A percentile compares a stretch with the other conserved stretches of the same genome.
These are phyloP conservation scores for Eucalyptus erythrocorys DNA, from an alignment of 345 rosid genomes.

Conservation along the genomic window DNA sequence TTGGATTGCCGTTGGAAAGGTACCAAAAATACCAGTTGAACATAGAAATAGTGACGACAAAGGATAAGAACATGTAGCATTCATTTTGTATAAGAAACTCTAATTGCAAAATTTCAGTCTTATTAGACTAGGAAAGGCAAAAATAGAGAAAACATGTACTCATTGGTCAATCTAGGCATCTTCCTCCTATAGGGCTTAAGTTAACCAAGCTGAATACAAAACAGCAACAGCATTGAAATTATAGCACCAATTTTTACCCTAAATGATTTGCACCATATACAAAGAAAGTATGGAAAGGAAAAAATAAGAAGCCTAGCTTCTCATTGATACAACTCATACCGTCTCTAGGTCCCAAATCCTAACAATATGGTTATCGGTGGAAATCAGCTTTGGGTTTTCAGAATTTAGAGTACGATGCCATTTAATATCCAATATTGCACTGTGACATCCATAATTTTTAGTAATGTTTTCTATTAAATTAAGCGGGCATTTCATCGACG, in stretches of 20 bases:
- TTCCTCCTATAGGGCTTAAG: neutral
- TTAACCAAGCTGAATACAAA: neutral
- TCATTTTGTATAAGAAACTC: neutral
- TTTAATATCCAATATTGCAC: slow-evolving; percentile 79
- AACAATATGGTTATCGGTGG: slow-evolving; percentile 77
- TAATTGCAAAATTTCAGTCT: neutral
- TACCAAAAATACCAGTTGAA: neutral
- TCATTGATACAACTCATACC: slow-evolving; percentile 17
- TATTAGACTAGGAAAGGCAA: neutral
- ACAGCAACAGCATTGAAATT: neutral
- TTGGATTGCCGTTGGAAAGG: neutral
- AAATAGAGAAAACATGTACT: neutral
- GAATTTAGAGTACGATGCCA: slow-evolving; percentile 83
- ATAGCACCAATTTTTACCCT: neutral
- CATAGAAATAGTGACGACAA: neutral
- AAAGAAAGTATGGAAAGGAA: neutral
- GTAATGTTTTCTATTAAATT: too few relatives aligned
- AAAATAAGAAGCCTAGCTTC: neutral
- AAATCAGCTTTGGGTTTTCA: slow-evolving; percentile 60
- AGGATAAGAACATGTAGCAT: neutral
- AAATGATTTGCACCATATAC: neutral
- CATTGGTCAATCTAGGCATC: neutral
- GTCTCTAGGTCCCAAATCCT: slow-evolving; percentile 95
- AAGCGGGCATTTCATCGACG: too few relatives aligned
- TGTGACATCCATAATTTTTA: too few relatives aligned